phyloP scores from a whole-genome alignment of 306 rosid species.

The Quercus rubra region DNA sequence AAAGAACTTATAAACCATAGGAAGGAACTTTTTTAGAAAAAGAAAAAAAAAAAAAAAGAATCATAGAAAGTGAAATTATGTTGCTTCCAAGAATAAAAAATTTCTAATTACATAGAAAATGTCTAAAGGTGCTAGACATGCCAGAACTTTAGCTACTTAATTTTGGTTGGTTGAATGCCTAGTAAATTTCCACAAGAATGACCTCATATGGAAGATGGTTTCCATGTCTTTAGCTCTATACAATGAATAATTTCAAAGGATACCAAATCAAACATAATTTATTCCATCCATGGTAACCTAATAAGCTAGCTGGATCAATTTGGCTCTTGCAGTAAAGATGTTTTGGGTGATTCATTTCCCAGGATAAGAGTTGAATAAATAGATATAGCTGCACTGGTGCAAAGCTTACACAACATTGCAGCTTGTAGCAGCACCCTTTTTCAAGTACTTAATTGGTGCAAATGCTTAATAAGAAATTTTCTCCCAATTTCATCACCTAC shows the following conservation, averaged over 20 bases:
- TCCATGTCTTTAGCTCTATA: conserved; percentile 14
- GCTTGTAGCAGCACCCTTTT: background rate
- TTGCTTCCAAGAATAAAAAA: background rate
- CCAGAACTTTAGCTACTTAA: conserved; percentile 21
- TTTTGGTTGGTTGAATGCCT: conserved; percentile 15
- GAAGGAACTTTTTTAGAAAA: too few relatives aligned
- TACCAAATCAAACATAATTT: conserved; percentile 27
- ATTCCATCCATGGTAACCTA: conserved; percentile 27
- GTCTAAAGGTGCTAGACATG: conserved; percentile 5
- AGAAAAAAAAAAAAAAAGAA: too few relatives aligned
- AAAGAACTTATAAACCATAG: background rate
- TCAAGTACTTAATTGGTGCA: too few relatives aligned
- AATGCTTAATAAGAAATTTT: background rate
- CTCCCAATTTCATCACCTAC: conserved; percentile 3
- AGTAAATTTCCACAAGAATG: conserved; percentile 2
- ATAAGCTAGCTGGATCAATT: conserved; percentile 38
- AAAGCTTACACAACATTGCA: background rate
- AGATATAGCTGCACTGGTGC: conserved; percentile 22
- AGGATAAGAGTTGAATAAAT: conserved; percentile 12
- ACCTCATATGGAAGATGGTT: conserved; percentile 11
- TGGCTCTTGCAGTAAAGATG: conserved; percentile 35
- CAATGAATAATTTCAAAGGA: conserved; percentile 17
- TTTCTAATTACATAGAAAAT: background rate
- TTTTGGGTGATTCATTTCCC: conserved; percentile 10
- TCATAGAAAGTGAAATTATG: too few relatives aligned